Percentiles rank a stretch among this genome's conserved stretches.
Evolutionary conservation across 768 basidiomycete species (phyloP).

Genomic region (Mycena capillaripes): DNA sequence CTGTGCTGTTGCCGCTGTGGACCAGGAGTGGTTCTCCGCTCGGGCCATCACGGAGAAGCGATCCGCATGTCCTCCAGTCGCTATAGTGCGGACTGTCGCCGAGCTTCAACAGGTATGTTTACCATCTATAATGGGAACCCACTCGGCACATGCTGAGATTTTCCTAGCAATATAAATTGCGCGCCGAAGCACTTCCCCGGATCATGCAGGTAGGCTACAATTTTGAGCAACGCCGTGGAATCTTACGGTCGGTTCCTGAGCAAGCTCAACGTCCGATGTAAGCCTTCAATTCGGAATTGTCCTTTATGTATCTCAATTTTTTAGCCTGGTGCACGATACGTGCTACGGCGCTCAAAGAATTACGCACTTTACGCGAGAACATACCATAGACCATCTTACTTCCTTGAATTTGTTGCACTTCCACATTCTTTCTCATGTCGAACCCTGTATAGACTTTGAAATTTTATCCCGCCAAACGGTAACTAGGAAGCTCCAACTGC

Average conservation of each 20-base stretch:
- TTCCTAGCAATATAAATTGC: slow-evolving; percentile 24
- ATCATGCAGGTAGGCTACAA: slow-evolving; percentile 23
- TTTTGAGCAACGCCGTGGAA: slow-evolving; percentile 1
- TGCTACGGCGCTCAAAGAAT: no score
- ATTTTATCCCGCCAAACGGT: no score
- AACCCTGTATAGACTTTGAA: no score
- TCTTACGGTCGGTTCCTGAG: slow-evolving; percentile 11
- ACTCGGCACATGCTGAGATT: not conserved
- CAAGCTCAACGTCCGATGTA: slow-evolving; percentile 20
- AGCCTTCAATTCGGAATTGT: not conserved
- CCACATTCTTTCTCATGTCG: no score
- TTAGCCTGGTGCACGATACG: no score
- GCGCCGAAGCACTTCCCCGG: slow-evolving; percentile 8
- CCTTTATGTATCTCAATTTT: no score
- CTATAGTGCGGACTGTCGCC: not conserved
- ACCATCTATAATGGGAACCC: no score
- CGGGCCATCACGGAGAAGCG: slow-evolving; percentile 26
- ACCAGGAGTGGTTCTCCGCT: slow-evolving; percentile 31
- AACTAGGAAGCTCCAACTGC: no score
- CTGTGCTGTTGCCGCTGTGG: not conserved
- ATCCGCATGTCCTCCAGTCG: not conserved
- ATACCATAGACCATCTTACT: no score
- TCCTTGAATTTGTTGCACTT: no score
- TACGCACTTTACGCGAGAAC: no score
- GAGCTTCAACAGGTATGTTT: slow-evolving; percentile 9